phyloP scores from a whole-genome alignment of 2,329 filamentous ascomycete species.

The Hortaea werneckii region DNA sequence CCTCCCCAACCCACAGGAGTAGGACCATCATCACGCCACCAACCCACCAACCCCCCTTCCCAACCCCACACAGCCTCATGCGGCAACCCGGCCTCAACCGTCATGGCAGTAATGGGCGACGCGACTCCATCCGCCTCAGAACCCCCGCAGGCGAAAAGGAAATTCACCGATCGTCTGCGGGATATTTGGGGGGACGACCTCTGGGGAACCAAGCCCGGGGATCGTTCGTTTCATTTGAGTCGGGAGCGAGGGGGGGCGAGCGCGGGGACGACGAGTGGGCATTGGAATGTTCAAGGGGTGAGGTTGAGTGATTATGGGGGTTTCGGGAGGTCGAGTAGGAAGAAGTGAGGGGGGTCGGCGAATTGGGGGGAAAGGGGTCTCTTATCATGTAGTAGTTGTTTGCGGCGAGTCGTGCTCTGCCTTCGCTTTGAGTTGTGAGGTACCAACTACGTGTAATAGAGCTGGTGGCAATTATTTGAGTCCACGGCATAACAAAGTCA shows the following conservation, averaged over 20 bases:
- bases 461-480: too few relatives aligned
- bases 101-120: constrained; percentile 1
- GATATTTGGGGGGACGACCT: neutral
- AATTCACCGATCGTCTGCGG: neutral
- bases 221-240: neutral
- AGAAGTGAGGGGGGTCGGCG: too few relatives aligned
- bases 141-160: neutral
- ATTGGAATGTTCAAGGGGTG: neutral
- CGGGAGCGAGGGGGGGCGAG: neutral
- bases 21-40: too few relatives aligned
- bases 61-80: neutral
- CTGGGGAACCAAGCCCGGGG: neutral
- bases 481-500: too few relatives aligned
- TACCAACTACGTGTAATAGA: too few relatives aligned
- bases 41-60: too few relatives aligned
- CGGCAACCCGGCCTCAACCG: neutral
- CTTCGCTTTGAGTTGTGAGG: too few relatives aligned
- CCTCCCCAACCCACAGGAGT: too few relatives aligned
- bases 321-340: neutral
- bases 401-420: too few relatives aligned
- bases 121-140: neutral
- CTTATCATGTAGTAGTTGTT: too few relatives aligned
- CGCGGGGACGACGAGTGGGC: neutral
- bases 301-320: neutral
- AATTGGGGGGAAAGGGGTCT: too few relatives aligned